These are phyloP conservation scores for Suillus americanus DNA, from an alignment of 768 basidiomycete species.

Conservation along the genomic window DNA sequence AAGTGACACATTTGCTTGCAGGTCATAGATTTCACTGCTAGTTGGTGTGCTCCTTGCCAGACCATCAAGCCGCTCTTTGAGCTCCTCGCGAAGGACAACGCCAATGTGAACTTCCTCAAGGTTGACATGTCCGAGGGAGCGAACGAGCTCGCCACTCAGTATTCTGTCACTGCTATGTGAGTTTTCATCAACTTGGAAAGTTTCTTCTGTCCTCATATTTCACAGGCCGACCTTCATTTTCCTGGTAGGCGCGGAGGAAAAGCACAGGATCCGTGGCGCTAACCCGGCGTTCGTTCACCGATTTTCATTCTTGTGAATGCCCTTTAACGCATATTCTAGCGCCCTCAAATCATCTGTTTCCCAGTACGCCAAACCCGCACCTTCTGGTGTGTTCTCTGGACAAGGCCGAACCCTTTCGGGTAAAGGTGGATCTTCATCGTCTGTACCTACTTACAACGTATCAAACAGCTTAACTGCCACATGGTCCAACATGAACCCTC, in stretches of 20 bases:
- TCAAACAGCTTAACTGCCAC: constrained; percentile 34
- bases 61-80: constrained; percentile 78
- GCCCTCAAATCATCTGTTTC: constrained; percentile 59
- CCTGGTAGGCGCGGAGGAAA: constrained; percentile 61
- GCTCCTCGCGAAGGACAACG: constrained; percentile 64
- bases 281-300: constrained; percentile 51
- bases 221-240: constrained; percentile 84
- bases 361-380: constrained; percentile 45
- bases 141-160: constrained; percentile 61
- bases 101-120: constrained; percentile 78
- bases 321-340: constrained; percentile 34
- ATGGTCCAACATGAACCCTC: constrained; percentile 59
- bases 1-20: background rate
- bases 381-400: constrained; percentile 58
- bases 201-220: background rate
- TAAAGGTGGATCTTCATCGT: constrained; percentile 43
- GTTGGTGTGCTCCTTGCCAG: constrained; percentile 83
- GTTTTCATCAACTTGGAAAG: constrained; percentile 18
- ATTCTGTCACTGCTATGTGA: constrained; percentile 74
- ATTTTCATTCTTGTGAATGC: constrained; percentile 2
- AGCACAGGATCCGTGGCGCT: constrained; percentile 75
- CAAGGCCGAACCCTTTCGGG: constrained; percentile 62
- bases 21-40: constrained; percentile 1
- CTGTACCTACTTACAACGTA: constrained; percentile 35
- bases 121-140: constrained; percentile 71